Conservation (phyloP, 805 yeast genomes). For the Zygotorulaspora danielsina region DNA sequence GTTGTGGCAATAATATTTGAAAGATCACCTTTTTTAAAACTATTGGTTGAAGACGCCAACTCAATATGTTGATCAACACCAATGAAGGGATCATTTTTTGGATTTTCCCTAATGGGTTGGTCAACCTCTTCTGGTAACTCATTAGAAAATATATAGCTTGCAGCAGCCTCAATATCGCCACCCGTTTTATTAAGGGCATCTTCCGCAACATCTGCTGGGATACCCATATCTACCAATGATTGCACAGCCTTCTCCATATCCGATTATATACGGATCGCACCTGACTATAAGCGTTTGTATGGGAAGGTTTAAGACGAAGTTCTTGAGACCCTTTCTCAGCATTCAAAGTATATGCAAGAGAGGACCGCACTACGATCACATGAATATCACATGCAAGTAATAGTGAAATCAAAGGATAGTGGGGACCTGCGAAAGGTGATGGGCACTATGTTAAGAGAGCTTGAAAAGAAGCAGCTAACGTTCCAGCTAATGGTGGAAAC, state of each 20-base stretch:
- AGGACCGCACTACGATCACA: too few species aligned
- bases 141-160: conserved; percentile 35
- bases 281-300: too few species aligned
- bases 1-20: conserved; percentile 1
- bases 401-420: too few species aligned
- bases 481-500: too few species aligned
- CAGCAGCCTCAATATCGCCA: conserved; percentile 62
- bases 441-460: too few species aligned
- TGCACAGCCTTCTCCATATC: conserved; percentile 38
- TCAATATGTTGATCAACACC: conserved; percentile 7
- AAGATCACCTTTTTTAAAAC: conserved; percentile 9
- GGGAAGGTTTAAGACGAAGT: too few species aligned
- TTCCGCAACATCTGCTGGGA: conserved; percentile 50
- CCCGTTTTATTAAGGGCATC: conserved; percentile 55
- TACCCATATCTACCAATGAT: conserved; percentile 66
- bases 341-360: background rate
- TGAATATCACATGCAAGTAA: too few species aligned
- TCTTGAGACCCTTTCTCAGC: background rate
- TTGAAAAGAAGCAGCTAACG: too few species aligned
- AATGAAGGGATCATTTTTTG: background rate
- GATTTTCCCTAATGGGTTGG: conserved; percentile 9
- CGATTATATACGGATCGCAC: too few species aligned
- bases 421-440: too few species aligned
- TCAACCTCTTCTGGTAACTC: conserved; percentile 15
- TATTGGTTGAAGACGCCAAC: conserved; percentile 3